A percentile compares a stretch with the other conserved stretches of the same genome.
Evolutionary conservation across 176 grass and related monocot species (phyloP).

Genomic region (barley (Hordeum vulgare)): MorexV3_pseudomolecules_assembly NC_058524.1:585872644-585873143

Average conservation of each 20-base stretch:
- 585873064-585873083: background rate
- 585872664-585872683: background rate
- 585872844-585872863: background rate
- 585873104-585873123: conserved; percentile 80
- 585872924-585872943: conserved; percentile 64
- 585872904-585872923: conserved; percentile 80
- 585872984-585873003: conserved; percentile 2
- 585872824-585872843: background rate
- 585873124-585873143: conserved; percentile 82
- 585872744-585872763: conserved; percentile 93
- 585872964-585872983: conserved; percentile 98
- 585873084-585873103: background rate
- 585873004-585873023: no score
- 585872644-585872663: background rate
- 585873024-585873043: background rate
- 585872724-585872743: conserved; percentile 95
- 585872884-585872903: conserved; percentile 95
- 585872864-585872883: conserved; percentile 92
- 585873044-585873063: background rate
- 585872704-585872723: conserved; percentile 23
- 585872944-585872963: conserved; percentile 99
- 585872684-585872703: conserved; percentile 79
- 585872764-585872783: conserved; percentile 47
- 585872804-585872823: no score
- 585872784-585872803: background rate